Percentiles rank a stretch among this genome's conserved stretches.
phyloP scores from a whole-genome alignment of 2,329 filamentous ascomycete species.

The Aspergillus versicolor region DNA sequence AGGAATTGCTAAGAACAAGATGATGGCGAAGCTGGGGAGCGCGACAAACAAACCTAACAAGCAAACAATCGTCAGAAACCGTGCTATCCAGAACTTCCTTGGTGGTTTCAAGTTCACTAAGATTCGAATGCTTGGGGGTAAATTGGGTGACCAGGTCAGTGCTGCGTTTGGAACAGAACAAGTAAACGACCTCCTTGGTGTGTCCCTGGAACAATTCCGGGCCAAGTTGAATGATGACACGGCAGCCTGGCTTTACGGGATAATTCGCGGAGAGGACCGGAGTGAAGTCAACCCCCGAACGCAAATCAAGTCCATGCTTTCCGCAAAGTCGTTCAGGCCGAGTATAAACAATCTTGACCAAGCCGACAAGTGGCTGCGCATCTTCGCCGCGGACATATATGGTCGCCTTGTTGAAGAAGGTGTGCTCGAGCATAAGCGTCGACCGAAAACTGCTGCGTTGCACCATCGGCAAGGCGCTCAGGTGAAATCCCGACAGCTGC shows the following conservation, averaged over 20 bases:
- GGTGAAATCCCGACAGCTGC: conserved; percentile 70
- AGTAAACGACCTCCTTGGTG: conserved; percentile 70
- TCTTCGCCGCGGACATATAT: conserved; percentile 90
- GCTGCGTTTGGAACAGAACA: conserved; percentile 78
- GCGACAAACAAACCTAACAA: conserved; percentile 90
- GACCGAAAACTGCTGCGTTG: conserved; percentile 81
- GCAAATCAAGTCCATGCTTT: conserved; percentile 96
- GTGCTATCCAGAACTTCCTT: conserved; percentile 77
- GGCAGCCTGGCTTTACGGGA: conserved; percentile 79
- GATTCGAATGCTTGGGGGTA: conserved; percentile 91
- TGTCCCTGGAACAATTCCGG: conserved; percentile 74
- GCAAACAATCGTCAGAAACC: conserved; percentile 89
- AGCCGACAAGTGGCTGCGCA: conserved; percentile 79
- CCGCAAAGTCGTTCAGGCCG: conserved; percentile 90
- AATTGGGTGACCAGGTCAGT: conserved; percentile 83
- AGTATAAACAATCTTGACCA: conserved; percentile 76
- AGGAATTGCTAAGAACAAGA: conserved; percentile 87
- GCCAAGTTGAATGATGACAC: conserved; percentile 78
- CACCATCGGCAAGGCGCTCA: conserved; percentile 75
- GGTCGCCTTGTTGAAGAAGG: conserved; percentile 87
- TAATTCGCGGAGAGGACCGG: conserved; percentile 78
- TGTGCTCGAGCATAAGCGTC: conserved; percentile 78
- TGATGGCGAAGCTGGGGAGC: conserved; percentile 90
- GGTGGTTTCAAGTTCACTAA: conserved; percentile 88
- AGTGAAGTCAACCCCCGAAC: conserved; percentile 89